A percentile compares a stretch with the other conserved stretches of the same genome.
phyloP scores from a whole-genome alignment of 306 rosid genomes.

The Cicer arietinum region DNA sequence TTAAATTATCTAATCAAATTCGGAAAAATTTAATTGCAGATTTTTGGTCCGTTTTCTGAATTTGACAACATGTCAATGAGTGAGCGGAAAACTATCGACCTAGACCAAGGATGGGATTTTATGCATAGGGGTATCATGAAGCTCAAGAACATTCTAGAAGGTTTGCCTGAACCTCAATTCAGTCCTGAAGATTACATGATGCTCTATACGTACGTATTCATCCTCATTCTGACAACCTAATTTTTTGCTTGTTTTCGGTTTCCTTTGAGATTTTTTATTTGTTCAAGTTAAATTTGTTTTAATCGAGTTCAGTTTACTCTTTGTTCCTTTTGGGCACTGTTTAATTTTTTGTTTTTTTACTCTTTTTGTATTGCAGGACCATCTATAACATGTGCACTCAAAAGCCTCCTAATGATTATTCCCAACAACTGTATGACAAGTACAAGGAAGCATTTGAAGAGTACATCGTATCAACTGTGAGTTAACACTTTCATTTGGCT shows the following conservation, averaged over 20 bases:
- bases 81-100: constrained; percentile 59
- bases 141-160: constrained; percentile 72
- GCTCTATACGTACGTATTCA: constrained; percentile 55
- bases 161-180: constrained; percentile 63
- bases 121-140: constrained; percentile 65
- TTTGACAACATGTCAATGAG: constrained; percentile 48
- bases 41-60: constrained; percentile 12
- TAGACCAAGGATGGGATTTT: constrained; percentile 71
- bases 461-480: constrained; percentile 59
- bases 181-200: constrained; percentile 63
- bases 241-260: background rate
- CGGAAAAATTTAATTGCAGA: constrained; percentile 7
- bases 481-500: constrained; percentile 32
- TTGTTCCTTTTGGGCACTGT: background rate
- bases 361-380: constrained; percentile 55
- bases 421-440: constrained; percentile 77
- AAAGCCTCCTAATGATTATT: constrained; percentile 78
- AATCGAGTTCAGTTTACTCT: background rate
- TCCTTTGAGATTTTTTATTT: background rate
- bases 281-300: background rate
- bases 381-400: constrained; percentile 85
- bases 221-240: background rate
- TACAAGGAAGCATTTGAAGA: constrained; percentile 69
- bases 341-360: background rate
- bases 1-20: background rate